Conservation (phyloP, 2,329 filamentous ascomycete species). For the Verticillium tricorpus region DNA sequence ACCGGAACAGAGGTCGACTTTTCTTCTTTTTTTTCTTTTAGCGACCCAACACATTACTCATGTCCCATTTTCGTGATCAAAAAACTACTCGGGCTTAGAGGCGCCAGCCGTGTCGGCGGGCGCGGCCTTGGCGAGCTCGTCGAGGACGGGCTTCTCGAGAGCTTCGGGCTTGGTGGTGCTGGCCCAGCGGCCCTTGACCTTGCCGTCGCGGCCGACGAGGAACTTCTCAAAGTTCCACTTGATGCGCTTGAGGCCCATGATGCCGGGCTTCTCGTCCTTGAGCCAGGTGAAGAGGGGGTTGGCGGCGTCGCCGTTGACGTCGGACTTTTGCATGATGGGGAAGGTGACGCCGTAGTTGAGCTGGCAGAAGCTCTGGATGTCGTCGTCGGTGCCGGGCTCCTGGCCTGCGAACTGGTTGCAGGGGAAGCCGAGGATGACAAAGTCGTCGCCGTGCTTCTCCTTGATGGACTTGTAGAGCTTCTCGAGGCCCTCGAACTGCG, state of each 20-base stretch:
- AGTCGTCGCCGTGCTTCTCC: constrained; percentile 65
- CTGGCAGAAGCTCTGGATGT: constrained; percentile 83
- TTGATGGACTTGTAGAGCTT: constrained; percentile 78
- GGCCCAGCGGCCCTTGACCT: constrained; percentile 82
- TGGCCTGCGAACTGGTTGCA: constrained; percentile 97
- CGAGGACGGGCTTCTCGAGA: constrained; percentile 70
- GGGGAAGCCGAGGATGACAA: constrained; percentile 89
- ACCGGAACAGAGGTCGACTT: neutral
- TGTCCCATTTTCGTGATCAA: neutral
- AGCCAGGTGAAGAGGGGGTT: constrained; percentile 77
- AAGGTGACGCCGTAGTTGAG: constrained; percentile 92
- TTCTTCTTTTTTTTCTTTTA: neutral
- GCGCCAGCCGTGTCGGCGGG: neutral
- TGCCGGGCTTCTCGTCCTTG: constrained; percentile 68
- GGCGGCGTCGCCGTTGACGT: constrained; percentile 85
- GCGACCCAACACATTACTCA: neutral
- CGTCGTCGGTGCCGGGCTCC: constrained; percentile 78
- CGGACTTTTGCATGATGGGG: constrained; percentile 85
- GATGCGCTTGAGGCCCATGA: constrained; percentile 82
- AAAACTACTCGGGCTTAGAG: neutral
- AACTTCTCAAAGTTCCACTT: constrained; percentile 99
- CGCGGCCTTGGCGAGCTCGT: constrained; percentile 58
- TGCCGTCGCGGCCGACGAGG: constrained; percentile 77
- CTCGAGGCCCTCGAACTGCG: constrained; percentile 89
- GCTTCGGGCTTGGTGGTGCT: constrained; percentile 82